Evolutionary conservation across 2,329 filamentous ascomycete species (phyloP).

Genomic region (Pyrenochaeta sp.): DNA sequence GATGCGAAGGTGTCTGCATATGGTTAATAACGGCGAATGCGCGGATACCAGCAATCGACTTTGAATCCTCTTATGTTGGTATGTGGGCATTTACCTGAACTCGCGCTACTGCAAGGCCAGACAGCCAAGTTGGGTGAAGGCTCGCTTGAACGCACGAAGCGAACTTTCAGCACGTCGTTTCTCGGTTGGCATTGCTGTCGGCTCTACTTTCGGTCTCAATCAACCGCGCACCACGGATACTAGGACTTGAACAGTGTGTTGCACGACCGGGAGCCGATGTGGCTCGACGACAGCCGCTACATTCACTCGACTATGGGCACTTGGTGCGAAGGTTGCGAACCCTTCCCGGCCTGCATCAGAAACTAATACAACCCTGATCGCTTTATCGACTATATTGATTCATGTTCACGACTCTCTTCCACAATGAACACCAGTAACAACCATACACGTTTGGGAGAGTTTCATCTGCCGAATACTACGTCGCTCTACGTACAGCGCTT

Average conservation of each 20-base stretch:
- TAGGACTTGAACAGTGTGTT: background rate
- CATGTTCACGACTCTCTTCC: background rate
- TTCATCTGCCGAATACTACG: background rate
- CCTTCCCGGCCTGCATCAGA: background rate
- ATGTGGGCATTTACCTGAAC: background rate
- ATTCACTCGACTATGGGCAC: background rate
- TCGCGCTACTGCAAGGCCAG: background rate
- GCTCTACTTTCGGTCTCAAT: background rate
- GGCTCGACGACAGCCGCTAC: background rate
- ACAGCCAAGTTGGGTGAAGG: background rate
- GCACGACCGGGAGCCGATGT: background rate
- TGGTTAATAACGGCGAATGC: background rate
- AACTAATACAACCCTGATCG: background rate
- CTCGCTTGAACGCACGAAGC: background rate
- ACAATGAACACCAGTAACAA: background rate
- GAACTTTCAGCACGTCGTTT: background rate
- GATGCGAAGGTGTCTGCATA: background rate
- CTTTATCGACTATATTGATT: background rate
- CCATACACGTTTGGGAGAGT: background rate
- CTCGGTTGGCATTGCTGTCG: background rate
- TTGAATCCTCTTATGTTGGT: background rate
- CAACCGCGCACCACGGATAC: background rate
- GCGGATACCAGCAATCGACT: background rate
- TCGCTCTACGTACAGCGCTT: background rate
- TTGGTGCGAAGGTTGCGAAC: background rate